These are phyloP conservation scores for Crepidotus variabilis DNA, from an alignment of 768 basidiomycete species.

Conservation along the genomic window DNA sequence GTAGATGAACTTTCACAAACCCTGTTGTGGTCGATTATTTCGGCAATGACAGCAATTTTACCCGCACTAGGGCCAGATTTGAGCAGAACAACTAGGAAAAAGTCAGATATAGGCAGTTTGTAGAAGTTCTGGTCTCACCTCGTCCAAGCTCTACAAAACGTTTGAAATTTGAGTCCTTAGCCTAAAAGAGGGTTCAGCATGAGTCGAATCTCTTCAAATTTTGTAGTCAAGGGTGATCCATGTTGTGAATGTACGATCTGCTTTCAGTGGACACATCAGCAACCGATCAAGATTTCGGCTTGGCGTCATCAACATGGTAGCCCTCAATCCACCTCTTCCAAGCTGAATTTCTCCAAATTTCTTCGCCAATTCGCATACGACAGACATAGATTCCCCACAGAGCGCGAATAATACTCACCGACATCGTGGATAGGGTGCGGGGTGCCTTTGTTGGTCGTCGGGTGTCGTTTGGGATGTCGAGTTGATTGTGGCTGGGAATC, in stretches of 20 bases:
- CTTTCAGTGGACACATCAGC: too few species aligned
- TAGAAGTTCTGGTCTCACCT: constrained; percentile 41
- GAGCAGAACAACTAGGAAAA: constrained; percentile 83
- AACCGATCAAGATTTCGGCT: too few species aligned
- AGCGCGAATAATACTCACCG: background rate
- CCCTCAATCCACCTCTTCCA: background rate
- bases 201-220: background rate
- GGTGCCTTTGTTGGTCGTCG: constrained; percentile 12
- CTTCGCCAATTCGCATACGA: background rate
- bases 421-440: background rate
- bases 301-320: background rate
- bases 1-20: constrained; percentile 43
- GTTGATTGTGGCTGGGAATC: constrained; percentile 7
- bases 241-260: background rate
- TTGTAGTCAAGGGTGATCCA: background rate
- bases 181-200: constrained; percentile 13
- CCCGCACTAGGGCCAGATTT: constrained; percentile 82
- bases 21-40: constrained; percentile 99
- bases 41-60: constrained; percentile 91
- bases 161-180: constrained; percentile 84
- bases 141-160: constrained; percentile 99
- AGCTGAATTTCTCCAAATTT: background rate
- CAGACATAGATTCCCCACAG: background rate
- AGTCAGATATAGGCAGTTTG: background rate
- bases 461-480: background rate